Percentiles rank a stretch among this genome's conserved stretches.
phyloP scores from a whole-genome alignment of 2,329 filamentous ascomycete species.

The Fusarium albosuccineum region DNA sequence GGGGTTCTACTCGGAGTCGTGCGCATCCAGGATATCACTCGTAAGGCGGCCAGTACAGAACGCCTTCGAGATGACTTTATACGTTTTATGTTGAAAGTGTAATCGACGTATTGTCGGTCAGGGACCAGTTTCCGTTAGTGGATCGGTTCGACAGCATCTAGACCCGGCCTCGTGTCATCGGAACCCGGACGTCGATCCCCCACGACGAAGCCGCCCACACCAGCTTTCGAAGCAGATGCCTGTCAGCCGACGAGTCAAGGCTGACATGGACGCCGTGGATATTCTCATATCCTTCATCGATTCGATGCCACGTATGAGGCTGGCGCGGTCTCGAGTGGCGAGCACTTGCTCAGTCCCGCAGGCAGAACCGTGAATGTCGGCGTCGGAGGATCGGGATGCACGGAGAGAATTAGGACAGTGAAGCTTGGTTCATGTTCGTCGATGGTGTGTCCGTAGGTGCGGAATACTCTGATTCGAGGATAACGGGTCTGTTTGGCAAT shows the following conservation, averaged over 20 bases:
- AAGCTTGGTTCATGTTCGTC: background rate
- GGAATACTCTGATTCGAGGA: background rate
- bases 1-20: constrained; percentile 4
- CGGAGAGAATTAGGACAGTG: background rate
- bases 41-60: background rate
- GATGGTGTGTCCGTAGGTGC: background rate
- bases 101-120: background rate
- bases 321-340: background rate
- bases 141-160: background rate
- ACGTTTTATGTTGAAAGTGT: background rate
- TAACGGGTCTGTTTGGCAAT: constrained; percentile 1
- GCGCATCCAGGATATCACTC: constrained; percentile 15
- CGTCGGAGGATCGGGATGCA: background rate
- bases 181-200: background rate
- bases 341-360: background rate
- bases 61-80: background rate
- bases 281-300: background rate
- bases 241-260: background rate
- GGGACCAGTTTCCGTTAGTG: constrained; percentile 1
- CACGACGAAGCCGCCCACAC: background rate
- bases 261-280: background rate
- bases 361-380: background rate
- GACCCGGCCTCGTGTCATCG: background rate
- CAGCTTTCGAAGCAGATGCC: background rate
- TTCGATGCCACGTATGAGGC: background rate